phyloP scores from a whole-genome alignment of 495 filamentous ascomycete species.

The Hamigera avellanea region DNA sequence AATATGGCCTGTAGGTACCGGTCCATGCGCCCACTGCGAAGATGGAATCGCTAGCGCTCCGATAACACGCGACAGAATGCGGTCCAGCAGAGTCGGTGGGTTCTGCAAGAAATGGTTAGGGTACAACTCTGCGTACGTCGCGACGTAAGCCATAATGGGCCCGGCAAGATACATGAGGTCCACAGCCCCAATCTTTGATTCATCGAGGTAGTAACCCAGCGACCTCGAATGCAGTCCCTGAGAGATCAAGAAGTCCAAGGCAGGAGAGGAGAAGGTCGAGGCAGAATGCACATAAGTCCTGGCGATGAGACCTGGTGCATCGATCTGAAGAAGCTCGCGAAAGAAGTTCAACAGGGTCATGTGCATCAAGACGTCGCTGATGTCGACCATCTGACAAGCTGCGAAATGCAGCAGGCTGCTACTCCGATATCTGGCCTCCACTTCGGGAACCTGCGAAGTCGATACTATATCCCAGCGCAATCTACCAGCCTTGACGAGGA shows the following conservation, averaged over 20 bases:
- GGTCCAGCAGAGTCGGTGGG: slow-evolving; percentile 22
- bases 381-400: slow-evolving; percentile 61
- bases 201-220: slow-evolving; percentile 41
- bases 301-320: slow-evolving; percentile 24
- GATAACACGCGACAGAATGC: slow-evolving; percentile 34
- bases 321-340: slow-evolving; percentile 45
- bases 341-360: slow-evolving; percentile 69
- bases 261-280: slow-evolving; percentile 36
- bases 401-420: slow-evolving; percentile 65
- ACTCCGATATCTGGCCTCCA: slow-evolving; percentile 44
- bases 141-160: slow-evolving; percentile 45
- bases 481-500: slow-evolving; percentile 54
- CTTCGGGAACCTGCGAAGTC: slow-evolving; percentile 42
- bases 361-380: slow-evolving; percentile 68
- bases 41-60: slow-evolving; percentile 31
- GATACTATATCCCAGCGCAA: slow-evolving; percentile 53
- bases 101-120: slow-evolving; percentile 42
- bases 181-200: slow-evolving; percentile 37
- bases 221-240: slow-evolving; percentile 39
- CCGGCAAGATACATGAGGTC: slow-evolving; percentile 41
- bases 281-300: slow-evolving; percentile 20
- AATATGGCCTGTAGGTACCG: slow-evolving; percentile 41
- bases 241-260: slow-evolving; percentile 42
- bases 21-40: slow-evolving; percentile 39
- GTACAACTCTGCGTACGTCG: slow-evolving; percentile 42